These are phyloP conservation scores for Scheffersomyces spartinae DNA, from an alignment of 805 yeast genomes.

Conservation along the genomic window DNA sequence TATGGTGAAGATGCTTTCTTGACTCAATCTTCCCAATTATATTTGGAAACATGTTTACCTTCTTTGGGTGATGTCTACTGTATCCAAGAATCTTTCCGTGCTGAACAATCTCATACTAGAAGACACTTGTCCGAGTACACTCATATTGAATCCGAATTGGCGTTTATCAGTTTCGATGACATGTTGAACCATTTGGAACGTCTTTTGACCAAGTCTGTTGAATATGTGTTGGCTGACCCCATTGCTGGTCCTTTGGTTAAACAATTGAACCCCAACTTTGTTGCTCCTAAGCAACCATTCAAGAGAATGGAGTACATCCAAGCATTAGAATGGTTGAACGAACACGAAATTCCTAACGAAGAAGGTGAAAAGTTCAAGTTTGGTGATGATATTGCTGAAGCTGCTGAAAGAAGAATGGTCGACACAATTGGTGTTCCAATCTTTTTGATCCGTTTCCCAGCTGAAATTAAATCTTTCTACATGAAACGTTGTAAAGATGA, in stretches of 20 bases:
- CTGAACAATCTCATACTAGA: constrained; percentile 97
- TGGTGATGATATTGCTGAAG: constrained; percentile 99
- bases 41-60: constrained; percentile 92
- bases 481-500: constrained; percentile 90
- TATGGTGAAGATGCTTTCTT: constrained; percentile 95
- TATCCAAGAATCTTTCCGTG: constrained; percentile 97
- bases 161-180: constrained; percentile 80
- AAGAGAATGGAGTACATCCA: constrained; percentile 82
- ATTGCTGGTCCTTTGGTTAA: constrained; percentile 81
- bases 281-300: constrained; percentile 77
- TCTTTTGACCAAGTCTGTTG: constrained; percentile 55
- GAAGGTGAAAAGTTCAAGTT: constrained; percentile 87
- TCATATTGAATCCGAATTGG: constrained; percentile 91
- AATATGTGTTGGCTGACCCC: constrained; percentile 79
- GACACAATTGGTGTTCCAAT: constrained; percentile 91
- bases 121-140: constrained; percentile 96
- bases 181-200: constrained; percentile 76
- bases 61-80: constrained; percentile 95
- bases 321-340: constrained; percentile 94
- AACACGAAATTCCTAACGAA: constrained; percentile 88
- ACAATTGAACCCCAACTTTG: constrained; percentile 87
- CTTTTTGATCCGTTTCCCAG: constrained; percentile 88
- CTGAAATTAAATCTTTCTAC: constrained; percentile 94
- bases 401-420: constrained; percentile 98
- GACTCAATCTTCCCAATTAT: constrained; percentile 95